Conservation (phyloP, 345 rosid genomes). For the Citrus maxima region DNA sequence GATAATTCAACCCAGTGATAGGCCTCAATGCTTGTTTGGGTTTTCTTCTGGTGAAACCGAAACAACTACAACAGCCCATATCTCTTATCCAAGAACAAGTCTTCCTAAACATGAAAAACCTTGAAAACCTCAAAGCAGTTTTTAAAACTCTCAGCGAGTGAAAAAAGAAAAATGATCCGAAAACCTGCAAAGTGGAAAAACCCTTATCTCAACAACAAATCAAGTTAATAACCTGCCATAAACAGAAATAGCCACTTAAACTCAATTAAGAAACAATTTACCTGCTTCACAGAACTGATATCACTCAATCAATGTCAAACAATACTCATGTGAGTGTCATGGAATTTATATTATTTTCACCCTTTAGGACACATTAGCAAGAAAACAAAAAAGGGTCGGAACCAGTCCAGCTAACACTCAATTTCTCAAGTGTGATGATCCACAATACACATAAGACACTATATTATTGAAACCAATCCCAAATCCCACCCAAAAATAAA, state of each 20-base stretch:
- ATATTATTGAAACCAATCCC: background rate
- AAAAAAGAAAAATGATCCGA: slow-evolving; percentile 12
- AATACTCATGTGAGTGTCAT: background rate
- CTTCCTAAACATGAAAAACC: slow-evolving; percentile 51
- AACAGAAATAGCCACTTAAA: background rate
- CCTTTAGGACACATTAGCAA: background rate
- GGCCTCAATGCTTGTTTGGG: slow-evolving; percentile 35
- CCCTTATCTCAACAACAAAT: slow-evolving; percentile 10
- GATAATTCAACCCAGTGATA: slow-evolving; percentile 27
- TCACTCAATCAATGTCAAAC: background rate
- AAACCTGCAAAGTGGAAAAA: slow-evolving; percentile 30
- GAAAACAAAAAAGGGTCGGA: background rate
- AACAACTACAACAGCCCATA: slow-evolving; percentile 94
- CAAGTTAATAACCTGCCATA: background rate
- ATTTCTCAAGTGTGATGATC: background rate
- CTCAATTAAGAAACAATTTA: background rate
- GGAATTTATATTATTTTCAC: background rate
- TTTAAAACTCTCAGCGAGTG: slow-evolving; percentile 20
- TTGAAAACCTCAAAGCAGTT: slow-evolving; percentile 7
- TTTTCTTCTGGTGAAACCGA: slow-evolving; percentile 57
- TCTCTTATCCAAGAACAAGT: slow-evolving; percentile 50
- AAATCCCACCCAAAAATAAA: background rate
- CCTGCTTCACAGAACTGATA: background rate
- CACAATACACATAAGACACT: background rate
- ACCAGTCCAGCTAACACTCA: background rate